Conservation (phyloP, 352 stramenopile genomes). For the Globisporangium lucens region DNA sequence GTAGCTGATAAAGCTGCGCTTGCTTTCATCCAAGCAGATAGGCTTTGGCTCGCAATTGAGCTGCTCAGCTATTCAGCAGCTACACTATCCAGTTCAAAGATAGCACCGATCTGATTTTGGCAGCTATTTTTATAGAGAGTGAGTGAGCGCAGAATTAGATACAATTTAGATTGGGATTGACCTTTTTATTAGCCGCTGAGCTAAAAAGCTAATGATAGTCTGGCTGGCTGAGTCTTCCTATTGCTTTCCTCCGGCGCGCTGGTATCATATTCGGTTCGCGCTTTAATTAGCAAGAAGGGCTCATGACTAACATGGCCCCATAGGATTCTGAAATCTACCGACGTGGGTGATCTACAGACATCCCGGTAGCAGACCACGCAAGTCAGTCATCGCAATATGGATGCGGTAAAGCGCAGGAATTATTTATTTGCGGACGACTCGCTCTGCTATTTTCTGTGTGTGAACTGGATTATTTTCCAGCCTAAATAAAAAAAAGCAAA, state of each 20-base stretch:
- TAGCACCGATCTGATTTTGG: constrained; percentile 7
- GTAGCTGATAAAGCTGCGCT: not conserved
- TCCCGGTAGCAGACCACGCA: not conserved
- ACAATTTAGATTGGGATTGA: too few relatives aligned
- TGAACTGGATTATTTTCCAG: not conserved
- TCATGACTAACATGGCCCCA: not conserved
- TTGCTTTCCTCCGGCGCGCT: too few relatives aligned
- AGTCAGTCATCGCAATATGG: not conserved
- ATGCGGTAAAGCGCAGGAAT: not conserved
- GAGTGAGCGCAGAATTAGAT: not conserved
- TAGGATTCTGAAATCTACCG: not conserved
- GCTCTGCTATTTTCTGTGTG: not conserved
- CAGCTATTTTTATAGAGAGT: constrained; percentile 1
- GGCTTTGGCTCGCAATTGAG: not conserved
- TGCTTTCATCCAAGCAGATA: not conserved
- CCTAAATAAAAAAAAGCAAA: not conserved
- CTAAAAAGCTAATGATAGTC: not conserved
- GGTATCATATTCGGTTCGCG: not conserved
- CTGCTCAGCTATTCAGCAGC: constrained; percentile 1
- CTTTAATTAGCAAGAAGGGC: not conserved
- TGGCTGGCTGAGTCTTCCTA: not conserved
- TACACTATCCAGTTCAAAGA: not conserved
- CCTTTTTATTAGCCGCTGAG: not conserved
- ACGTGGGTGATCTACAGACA: not conserved
- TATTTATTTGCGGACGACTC: not conserved